Conservation (phyloP, 1,284 basidiomycete species). For the Exobasidium cylindrosporum region DNA sequence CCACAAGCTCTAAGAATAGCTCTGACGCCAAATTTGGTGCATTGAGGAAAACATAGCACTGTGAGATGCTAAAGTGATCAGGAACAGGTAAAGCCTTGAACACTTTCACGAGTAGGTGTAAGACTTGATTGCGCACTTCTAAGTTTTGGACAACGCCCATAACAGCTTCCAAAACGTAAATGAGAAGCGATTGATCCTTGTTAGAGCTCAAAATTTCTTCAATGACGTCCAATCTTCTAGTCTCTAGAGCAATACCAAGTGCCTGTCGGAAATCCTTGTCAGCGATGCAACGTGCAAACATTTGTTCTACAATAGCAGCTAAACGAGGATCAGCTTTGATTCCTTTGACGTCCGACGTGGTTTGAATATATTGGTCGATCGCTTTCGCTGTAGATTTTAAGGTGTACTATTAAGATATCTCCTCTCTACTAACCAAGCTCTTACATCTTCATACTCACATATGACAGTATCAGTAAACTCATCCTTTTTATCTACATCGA, state of each 20-base stretch:
- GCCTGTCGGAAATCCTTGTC: conserved; percentile 50
- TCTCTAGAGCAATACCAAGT: conserved; percentile 53
- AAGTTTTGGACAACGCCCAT: conserved; percentile 45
- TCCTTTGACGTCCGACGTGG: conserved; percentile 12
- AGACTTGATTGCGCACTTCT: conserved; percentile 44
- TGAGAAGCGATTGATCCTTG: conserved; percentile 45
- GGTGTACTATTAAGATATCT: no score
- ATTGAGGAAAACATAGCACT: conserved; percentile 55
- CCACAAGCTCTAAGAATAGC: conserved; percentile 45
- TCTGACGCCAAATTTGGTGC: conserved; percentile 42
- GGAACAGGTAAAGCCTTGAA: conserved; percentile 50
- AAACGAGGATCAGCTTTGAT: conserved; percentile 32
- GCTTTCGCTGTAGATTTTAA: conserved; percentile 51
- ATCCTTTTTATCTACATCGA: conserved; percentile 51
- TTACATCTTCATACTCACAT: conserved; percentile 26
- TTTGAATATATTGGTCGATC: conserved; percentile 51
- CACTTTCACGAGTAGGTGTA: conserved; percentile 52
- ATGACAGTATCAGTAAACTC: conserved; percentile 54
- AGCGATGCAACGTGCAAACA: conserved; percentile 51
- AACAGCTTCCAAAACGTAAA: conserved; percentile 51
- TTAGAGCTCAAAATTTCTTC: conserved; percentile 46
- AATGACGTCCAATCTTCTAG: conserved; percentile 49
- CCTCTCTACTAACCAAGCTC: no score
- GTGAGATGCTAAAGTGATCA: conserved; percentile 53
- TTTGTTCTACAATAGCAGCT: conserved; percentile 50